Percentiles rank a stretch among this genome's conserved stretches.
Evolutionary conservation across 164 flowering plant species (phyloP).

Genomic region (Piper longum): DNA sequence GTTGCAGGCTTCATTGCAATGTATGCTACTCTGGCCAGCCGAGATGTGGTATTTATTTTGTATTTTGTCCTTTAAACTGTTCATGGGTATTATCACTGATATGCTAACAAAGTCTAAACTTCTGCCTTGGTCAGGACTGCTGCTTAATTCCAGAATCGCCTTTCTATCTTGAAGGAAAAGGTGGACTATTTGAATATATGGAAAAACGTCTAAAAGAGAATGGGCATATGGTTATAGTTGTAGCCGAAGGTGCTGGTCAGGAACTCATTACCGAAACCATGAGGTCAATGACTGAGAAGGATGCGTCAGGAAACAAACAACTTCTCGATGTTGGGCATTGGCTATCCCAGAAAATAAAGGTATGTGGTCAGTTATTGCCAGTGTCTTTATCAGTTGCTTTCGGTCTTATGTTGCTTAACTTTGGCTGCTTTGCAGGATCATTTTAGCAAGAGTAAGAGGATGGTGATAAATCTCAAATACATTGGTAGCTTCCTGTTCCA

Average conservation of each 20-base stretch:
- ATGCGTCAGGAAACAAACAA: slow-evolving; percentile 72
- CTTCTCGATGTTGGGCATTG: slow-evolving; percentile 74
- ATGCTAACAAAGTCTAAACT: not conserved
- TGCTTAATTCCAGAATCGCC: slow-evolving; percentile 63
- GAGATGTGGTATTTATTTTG: slow-evolving; percentile 31
- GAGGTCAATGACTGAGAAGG: slow-evolving; percentile 30
- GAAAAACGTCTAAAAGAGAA: slow-evolving; percentile 38
- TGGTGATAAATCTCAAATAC: slow-evolving; percentile 33
- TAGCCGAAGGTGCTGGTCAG: slow-evolving; percentile 62
- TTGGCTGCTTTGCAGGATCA: slow-evolving; percentile 22
- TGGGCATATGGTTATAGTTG: slow-evolving; percentile 51
- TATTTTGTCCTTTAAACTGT: not conserved
- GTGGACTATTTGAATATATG: slow-evolving; percentile 42
- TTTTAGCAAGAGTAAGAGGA: slow-evolving; percentile 18
- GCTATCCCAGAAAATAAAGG: slow-evolving; percentile 67
- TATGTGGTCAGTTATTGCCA: slow-evolving; percentile 3
- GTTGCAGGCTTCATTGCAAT: slow-evolving; percentile 56
- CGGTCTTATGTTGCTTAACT: not conserved
- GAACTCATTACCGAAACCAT: slow-evolving; percentile 31
- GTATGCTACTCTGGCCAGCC: slow-evolving; percentile 65
- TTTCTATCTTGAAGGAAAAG: slow-evolving; percentile 45
- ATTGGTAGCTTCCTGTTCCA: slow-evolving; percentile 18
- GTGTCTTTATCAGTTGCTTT: too few relatives aligned
- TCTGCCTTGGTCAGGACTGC: slow-evolving; percentile 23
- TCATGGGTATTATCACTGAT: not conserved